phyloP scores from a whole-genome alignment of 441 rosid genomes.

The Dalechampia spathulata region DNA sequence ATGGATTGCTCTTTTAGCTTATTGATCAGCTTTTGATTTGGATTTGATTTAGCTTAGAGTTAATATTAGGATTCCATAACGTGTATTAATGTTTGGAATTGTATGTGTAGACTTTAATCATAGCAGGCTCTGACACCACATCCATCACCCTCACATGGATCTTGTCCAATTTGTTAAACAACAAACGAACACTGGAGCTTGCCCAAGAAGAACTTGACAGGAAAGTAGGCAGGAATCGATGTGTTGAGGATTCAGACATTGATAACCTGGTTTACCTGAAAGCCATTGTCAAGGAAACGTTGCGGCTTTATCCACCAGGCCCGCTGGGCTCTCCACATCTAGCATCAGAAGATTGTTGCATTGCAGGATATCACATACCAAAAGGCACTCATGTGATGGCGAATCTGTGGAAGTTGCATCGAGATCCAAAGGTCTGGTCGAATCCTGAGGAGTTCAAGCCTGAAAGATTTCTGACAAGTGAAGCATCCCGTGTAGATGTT shows the following conservation, averaged over 20 bases:
- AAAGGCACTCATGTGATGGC: slow-evolving; percentile 37
- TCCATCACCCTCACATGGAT: slow-evolving; percentile 36
- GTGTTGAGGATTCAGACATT: slow-evolving; percentile 39
- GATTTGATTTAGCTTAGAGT: too few relatives aligned
- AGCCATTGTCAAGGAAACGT: too few relatives aligned
- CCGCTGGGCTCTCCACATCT: slow-evolving; percentile 38
- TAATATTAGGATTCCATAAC: too few relatives aligned
- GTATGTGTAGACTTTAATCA: slow-evolving; percentile 13
- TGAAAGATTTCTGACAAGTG: slow-evolving; percentile 28
- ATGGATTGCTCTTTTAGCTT: too few relatives aligned
- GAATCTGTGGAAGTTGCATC: slow-evolving; percentile 44
- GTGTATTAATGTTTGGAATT: neutral
- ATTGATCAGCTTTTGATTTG: too few relatives aligned
- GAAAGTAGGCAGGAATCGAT: slow-evolving; percentile 37
- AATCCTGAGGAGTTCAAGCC: slow-evolving; percentile 25
- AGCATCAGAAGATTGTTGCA: slow-evolving; percentile 35
- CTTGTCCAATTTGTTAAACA: slow-evolving; percentile 22
- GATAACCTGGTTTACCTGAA: too few relatives aligned
- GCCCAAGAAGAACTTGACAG: slow-evolving; percentile 45
- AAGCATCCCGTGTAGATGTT: slow-evolving; percentile 15
- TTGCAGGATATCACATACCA: slow-evolving; percentile 30
- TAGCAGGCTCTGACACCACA: slow-evolving; percentile 47
- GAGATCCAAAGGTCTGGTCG: slow-evolving; percentile 29
- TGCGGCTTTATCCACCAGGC: slow-evolving; percentile 48
- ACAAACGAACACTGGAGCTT: slow-evolving; percentile 24